These are phyloP conservation scores for Neopestalotiopsis sp. DNA, from an alignment of 2,329 filamentous ascomycete genomes.

Conservation along the genomic window DNA sequence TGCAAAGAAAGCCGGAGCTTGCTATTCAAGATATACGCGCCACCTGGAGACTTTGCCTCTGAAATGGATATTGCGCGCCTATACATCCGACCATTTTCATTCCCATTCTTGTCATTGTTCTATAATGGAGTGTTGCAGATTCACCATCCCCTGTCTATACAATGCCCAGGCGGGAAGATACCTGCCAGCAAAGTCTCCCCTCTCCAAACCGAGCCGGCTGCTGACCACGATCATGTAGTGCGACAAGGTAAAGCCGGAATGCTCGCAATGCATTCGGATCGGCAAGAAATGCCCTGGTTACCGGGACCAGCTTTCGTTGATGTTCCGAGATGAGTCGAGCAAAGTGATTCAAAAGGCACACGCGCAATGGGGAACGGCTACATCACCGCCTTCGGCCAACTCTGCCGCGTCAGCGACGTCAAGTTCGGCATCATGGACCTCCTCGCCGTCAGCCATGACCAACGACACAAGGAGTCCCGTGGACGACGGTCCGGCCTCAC, in stretches of 20 bases:
- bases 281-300: constrained; percentile 67
- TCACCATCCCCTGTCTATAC: too few species aligned
- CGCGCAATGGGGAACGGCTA: constrained; percentile 51
- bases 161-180: too few species aligned
- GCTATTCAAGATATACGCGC: background rate
- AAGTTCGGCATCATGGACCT: constrained; percentile 33
- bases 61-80: background rate
- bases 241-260: constrained; percentile 64
- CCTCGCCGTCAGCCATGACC: constrained; percentile 26
- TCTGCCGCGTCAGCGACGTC: constrained; percentile 30
- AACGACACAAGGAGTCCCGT: constrained; percentile 18
- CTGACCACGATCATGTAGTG: constrained; percentile 46
- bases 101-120: background rate
- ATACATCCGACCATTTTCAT: background rate
- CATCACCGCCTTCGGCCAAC: constrained; percentile 30
- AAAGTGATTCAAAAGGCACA: constrained; percentile 65
- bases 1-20: background rate
- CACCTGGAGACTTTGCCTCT: too few species aligned
- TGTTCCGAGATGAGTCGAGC: constrained; percentile 70
- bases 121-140: background rate
- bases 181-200: background rate
- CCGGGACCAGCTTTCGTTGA: constrained; percentile 65
- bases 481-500: constrained; percentile 2
- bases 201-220: constrained; percentile 13
- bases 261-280: constrained; percentile 66